phyloP scores from a whole-genome alignment of 495 filamentous ascomycete genomes.

The Tuber brumale region DNA sequence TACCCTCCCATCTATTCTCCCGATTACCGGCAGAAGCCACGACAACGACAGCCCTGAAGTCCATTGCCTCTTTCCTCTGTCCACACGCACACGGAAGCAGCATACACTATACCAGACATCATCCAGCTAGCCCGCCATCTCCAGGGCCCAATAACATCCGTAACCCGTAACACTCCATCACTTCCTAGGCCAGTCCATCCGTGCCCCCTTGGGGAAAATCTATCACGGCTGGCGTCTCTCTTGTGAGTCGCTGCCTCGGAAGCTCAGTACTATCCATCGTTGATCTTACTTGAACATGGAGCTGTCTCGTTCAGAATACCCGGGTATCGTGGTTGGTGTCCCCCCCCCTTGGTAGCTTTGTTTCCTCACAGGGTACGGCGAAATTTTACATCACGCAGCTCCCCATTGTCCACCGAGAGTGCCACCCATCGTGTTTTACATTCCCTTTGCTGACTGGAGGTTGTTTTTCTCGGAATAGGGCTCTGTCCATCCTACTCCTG shows the following conservation, averaged over 20 bases:
- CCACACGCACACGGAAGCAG: neutral
- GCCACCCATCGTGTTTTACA: constrained; percentile 10
- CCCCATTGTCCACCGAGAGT: constrained; percentile 13
- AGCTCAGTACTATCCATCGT: constrained; percentile 15
- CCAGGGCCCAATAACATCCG: neutral
- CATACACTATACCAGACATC: neutral
- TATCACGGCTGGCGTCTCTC: constrained; percentile 10
- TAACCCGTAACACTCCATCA: neutral
- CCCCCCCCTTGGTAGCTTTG: constrained; percentile 3
- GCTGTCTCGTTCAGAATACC: constrained; percentile 87
- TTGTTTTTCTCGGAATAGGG: constrained; percentile 51
- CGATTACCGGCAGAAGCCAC: neutral
- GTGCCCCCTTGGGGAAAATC: constrained; percentile 15
- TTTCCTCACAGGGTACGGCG: constrained; percentile 5
- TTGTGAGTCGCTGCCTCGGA: constrained; percentile 7
- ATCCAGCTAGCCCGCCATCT: neutral
- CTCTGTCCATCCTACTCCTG: constrained; percentile 74
- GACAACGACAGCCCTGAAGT: constrained; percentile 4
- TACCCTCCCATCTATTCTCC: constrained; percentile 3
- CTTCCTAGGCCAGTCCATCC: neutral
- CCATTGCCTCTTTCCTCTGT: neutral
- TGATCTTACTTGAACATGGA: constrained; percentile 52
- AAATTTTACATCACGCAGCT: constrained; percentile 20
- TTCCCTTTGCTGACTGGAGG: constrained; percentile 31
- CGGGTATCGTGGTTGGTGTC: constrained; percentile 79